Conservation (phyloP, 2,329 filamentous ascomycete species). For the Fusarium sp. region DNA sequence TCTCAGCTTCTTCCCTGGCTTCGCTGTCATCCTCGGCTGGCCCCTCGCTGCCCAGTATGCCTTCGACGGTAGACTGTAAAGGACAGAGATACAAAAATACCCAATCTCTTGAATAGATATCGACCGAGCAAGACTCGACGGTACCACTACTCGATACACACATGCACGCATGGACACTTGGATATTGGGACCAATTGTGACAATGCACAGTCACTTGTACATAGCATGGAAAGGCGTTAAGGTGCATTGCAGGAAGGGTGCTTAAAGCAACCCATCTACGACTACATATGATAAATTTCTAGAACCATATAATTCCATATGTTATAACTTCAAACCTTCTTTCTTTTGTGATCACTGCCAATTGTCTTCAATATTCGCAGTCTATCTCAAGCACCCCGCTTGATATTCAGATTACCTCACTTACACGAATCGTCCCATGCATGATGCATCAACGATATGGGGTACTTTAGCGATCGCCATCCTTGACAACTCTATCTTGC, state of each 20-base stretch:
- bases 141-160: constrained; percentile 14
- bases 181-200: constrained; percentile 23
- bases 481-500: constrained; percentile 7
- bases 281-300: constrained; percentile 39
- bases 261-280: constrained; percentile 35
- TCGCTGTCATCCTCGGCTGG: constrained; percentile 49
- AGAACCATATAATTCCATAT: constrained; percentile 44
- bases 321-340: constrained; percentile 11
- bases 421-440: background rate
- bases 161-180: constrained; percentile 13
- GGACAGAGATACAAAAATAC: background rate
- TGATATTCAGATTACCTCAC: constrained; percentile 4
- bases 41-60: constrained; percentile 42
- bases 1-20: constrained; percentile 48
- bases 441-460: constrained; percentile 14
- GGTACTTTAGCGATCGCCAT: constrained; percentile 1
- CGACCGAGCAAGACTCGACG: constrained; percentile 31
- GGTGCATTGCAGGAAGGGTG: constrained; percentile 39
- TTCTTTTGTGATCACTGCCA: background rate
- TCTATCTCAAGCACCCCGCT: background rate
- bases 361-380: too few species aligned
- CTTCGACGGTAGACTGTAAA: constrained; percentile 47
- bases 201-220: constrained; percentile 40
- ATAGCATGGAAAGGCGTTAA: constrained; percentile 45
- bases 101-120: constrained; percentile 16